Evolutionary conservation across 495 filamentous ascomycete genomes (phyloP).

Genomic region (Penicillium parvum): DNA sequence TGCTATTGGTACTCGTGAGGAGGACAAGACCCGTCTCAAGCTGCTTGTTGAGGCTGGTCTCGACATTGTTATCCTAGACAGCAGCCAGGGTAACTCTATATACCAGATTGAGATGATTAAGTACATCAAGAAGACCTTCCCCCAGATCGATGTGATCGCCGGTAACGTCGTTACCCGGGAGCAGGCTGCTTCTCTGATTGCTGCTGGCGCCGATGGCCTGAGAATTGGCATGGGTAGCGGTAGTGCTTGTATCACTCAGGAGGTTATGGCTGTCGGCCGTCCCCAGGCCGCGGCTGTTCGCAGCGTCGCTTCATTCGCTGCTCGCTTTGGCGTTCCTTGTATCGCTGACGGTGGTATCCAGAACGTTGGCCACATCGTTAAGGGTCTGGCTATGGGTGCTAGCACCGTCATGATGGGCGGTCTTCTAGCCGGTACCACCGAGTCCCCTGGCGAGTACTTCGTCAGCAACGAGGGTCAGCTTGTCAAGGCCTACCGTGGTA

Average conservation of each 20-base stretch:
- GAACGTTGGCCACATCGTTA: conserved; percentile 98
- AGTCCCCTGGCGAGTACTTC: conserved; percentile 95
- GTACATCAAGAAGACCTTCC: conserved; percentile 83
- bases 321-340: conserved; percentile 91
- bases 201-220: conserved; percentile 91
- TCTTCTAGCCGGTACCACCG: conserved; percentile 92
- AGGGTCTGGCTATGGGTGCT: conserved; percentile 90
- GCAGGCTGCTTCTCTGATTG: conserved; percentile 88
- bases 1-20: conserved; percentile 88
- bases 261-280: conserved; percentile 98
- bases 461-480: conserved; percentile 92
- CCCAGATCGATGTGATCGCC: conserved; percentile 86
- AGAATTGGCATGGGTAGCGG: conserved; percentile 99
- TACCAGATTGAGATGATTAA: conserved; percentile 97
- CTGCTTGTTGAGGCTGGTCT: conserved; percentile 90
- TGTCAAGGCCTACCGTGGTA: conserved; percentile 97
- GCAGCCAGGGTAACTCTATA: conserved; percentile 93
- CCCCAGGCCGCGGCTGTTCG: conserved; percentile 91
- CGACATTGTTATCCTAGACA: conserved; percentile 93
- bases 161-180: conserved; percentile 97
- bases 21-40: conserved; percentile 81
- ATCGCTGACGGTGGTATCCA: conserved; percentile 98
- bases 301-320: conserved; percentile 82
- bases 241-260: conserved; percentile 97
- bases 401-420: conserved; percentile 99